phyloP scores from a whole-genome alignment of 2,329 filamentous ascomycete species.

The Harringtonia aguacate region DNA sequence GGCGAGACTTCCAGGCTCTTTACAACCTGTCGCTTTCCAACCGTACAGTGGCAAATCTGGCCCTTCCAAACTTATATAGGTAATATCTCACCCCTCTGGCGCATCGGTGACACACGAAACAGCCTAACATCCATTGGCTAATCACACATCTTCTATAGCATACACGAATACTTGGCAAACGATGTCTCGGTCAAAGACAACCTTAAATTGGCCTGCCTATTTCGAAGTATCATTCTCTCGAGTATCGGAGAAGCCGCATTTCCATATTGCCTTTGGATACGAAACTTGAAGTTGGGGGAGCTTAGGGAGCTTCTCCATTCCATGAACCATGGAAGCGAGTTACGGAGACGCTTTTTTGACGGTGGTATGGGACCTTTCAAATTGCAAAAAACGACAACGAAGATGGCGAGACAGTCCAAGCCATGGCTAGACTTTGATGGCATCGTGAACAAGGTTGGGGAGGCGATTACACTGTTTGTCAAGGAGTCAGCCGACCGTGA shows the following conservation, averaged over 20 bases:
- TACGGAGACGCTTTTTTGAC: conserved; percentile 27
- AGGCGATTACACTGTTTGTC: conserved; percentile 43
- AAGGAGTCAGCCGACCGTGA: conserved; percentile 24
- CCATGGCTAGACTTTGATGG: conserved; percentile 21
- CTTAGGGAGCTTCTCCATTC: conserved; percentile 49
- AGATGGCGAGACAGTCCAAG: conserved; percentile 12
- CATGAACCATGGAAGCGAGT: conserved; percentile 19
- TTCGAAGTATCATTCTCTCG: conserved; percentile 59
- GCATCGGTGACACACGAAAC: no score
- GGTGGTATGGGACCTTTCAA: conserved; percentile 26
- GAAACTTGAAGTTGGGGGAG: conserved; percentile 51
- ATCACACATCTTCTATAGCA: conserved; percentile 20
- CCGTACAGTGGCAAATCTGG: conserved; percentile 44
- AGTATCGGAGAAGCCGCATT: conserved; percentile 51
- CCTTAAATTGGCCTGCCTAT: conserved; percentile 50
- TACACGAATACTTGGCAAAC: conserved; percentile 34
- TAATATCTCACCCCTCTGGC: no score
- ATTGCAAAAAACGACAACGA: conserved; percentile 9
- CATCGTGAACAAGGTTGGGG: conserved; percentile 38
- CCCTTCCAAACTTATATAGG: conserved; percentile 54
- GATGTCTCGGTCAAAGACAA: conserved; percentile 26
- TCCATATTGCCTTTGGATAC: conserved; percentile 61
- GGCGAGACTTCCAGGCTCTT: conserved; percentile 48
- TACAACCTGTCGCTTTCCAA: conserved; percentile 47
- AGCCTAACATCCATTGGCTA: no score